Conservation (phyloP, 306 rosid species). For the Sicyos edulis region DNA sequence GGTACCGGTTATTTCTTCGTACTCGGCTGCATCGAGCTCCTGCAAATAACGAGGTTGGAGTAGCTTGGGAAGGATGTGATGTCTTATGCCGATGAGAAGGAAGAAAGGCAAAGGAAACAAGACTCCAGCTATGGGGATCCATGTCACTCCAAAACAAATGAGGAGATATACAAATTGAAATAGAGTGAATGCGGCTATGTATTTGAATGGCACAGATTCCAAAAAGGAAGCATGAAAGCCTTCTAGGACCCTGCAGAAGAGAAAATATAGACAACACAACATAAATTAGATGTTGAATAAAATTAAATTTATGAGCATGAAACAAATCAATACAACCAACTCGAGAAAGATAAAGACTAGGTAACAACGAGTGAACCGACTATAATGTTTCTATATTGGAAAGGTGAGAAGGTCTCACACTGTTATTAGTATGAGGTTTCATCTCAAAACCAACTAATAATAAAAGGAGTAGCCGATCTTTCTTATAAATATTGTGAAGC, state of each 20-base stretch:
- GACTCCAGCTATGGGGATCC: conserved; percentile 88
- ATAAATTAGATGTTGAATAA: not conserved
- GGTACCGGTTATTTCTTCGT: conserved; percentile 57
- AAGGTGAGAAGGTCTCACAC: no score
- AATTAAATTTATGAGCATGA: no score
- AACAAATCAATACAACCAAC: not conserved
- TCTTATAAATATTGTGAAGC: no score
- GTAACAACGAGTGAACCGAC: not conserved
- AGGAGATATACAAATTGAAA: conserved; percentile 64
- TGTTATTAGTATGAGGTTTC: no score
- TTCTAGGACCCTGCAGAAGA: conserved; percentile 54
- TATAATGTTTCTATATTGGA: no score
- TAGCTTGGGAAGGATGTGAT: conserved; percentile 59
- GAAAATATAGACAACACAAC: not conserved
- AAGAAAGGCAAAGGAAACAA: conserved; percentile 79
- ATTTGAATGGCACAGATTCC: conserved; percentile 62
- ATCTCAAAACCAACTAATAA: no score
- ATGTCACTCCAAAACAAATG: conserved; percentile 65
- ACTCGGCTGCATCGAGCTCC: conserved; percentile 78
- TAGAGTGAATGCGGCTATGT: conserved; percentile 49
- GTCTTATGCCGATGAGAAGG: conserved; percentile 58
- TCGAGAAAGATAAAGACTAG: not conserved
- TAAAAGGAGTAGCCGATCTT: no score
- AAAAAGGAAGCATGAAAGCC: conserved; percentile 71
- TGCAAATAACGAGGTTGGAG: conserved; percentile 43